A percentile compares a stretch with the other conserved stretches of the same genome.
Conservation (phyloP, 495 filamentous ascomycete genomes). For the Aspergillus ellipticus region DNA sequence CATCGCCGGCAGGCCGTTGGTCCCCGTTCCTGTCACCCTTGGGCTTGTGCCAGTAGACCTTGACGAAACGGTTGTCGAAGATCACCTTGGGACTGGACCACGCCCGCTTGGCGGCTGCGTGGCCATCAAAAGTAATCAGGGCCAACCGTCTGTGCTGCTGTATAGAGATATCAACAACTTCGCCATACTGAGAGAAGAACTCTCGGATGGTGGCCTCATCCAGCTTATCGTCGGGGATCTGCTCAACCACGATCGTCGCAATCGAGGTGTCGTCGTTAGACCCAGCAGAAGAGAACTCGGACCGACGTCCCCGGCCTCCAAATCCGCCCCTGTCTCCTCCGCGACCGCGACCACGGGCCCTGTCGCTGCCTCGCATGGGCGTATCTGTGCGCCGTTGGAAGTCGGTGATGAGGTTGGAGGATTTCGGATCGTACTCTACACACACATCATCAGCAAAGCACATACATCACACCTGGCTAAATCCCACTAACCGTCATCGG, state of each 20-base stretch:
- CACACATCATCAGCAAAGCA: slow-evolving; percentile 17
- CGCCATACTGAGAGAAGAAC: slow-evolving; percentile 86
- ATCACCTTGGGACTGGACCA: slow-evolving; percentile 91
- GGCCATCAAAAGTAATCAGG: slow-evolving; percentile 73
- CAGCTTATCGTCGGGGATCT: slow-evolving; percentile 87
- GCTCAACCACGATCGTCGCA: slow-evolving; percentile 83
- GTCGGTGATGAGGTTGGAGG: slow-evolving; percentile 49
- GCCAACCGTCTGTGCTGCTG: slow-evolving; percentile 75
- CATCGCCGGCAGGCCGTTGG: slow-evolving; percentile 20
- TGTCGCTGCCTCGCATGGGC: slow-evolving; percentile 32
- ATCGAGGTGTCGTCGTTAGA: slow-evolving; percentile 71
- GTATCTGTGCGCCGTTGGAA: slow-evolving; percentile 19
- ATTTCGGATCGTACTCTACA: slow-evolving; percentile 81
- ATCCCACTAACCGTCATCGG: slow-evolving; percentile 45
- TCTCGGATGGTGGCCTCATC: slow-evolving; percentile 66
- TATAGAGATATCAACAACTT: slow-evolving; percentile 67
- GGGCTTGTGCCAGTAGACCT: slow-evolving; percentile 90
- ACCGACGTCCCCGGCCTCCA: slow-evolving; percentile 51
- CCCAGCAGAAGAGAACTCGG: slow-evolving; percentile 71
- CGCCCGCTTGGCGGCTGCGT: slow-evolving; percentile 70
- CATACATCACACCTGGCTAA: not conserved
- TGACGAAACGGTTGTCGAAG: slow-evolving; percentile 97
- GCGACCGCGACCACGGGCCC: slow-evolving; percentile 46
- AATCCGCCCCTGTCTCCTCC: slow-evolving; percentile 44
- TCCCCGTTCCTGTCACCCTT: slow-evolving; percentile 35